phyloP scores from a whole-genome alignment of 208 protist species.

The Phytomonas serpens region DNA sequence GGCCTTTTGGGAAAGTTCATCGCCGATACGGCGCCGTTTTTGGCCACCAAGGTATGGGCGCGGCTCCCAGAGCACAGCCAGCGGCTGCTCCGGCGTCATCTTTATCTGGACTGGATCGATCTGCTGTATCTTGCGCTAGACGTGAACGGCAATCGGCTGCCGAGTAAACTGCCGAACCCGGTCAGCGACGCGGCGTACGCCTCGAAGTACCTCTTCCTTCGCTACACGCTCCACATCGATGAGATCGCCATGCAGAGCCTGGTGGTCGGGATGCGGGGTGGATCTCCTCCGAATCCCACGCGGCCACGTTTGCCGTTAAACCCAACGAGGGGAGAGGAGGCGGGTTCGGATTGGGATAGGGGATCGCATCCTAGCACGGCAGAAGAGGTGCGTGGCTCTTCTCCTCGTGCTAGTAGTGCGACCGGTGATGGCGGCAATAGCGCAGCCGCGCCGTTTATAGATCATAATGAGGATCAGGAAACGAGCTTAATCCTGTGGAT shows the following conservation, averaged over 20 bases:
- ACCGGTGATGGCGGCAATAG: neutral
- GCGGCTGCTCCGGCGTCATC: slow-evolving; percentile 35
- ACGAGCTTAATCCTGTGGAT: slow-evolving; percentile 60
- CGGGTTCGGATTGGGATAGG: neutral
- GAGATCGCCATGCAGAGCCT: slow-evolving; percentile 26
- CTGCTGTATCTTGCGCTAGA: slow-evolving; percentile 63
- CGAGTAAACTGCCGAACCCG: slow-evolving; percentile 56
- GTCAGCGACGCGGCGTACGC: slow-evolving; percentile 54
- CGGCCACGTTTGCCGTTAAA: neutral
- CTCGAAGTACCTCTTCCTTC: slow-evolving; percentile 74
- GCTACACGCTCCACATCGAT: slow-evolving; percentile 53
- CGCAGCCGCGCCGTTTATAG: neutral
- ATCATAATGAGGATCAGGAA: slow-evolving; percentile 18
- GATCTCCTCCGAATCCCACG: neutral
- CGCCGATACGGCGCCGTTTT: slow-evolving; percentile 48
- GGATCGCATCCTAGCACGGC: neutral
- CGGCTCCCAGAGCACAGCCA: slow-evolving; percentile 64
- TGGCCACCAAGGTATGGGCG: slow-evolving; percentile 67
- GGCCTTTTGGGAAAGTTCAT: slow-evolving; percentile 45
- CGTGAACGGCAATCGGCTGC: slow-evolving; percentile 33
- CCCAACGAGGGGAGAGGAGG: neutral
- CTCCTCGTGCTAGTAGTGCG: neutral
- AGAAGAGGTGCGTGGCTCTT: neutral
- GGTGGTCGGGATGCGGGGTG: slow-evolving; percentile 21
- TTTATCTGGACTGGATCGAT: slow-evolving; percentile 76